Evolutionary conservation across 169 alveolate genomes (phyloP).

Genomic region (Cryptosporidium meleagridis): DNA sequence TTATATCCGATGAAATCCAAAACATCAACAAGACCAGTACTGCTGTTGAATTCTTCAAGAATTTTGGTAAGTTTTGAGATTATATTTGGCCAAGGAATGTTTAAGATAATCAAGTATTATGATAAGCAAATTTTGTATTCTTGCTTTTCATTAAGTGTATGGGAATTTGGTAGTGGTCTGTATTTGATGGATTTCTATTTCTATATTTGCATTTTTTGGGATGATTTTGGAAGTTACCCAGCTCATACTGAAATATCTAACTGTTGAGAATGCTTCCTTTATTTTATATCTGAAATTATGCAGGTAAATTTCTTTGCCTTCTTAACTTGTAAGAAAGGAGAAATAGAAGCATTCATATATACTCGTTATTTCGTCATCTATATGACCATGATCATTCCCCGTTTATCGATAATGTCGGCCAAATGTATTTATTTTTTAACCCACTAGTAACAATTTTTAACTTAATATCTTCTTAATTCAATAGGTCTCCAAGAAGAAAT

Average conservation of each 20-base stretch:
- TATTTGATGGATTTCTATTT: too few relatives aligned
- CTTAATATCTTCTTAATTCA: neutral
- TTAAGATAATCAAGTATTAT: neutral
- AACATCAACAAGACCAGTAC: slow-evolving; percentile 75
- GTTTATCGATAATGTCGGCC: neutral
- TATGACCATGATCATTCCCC: neutral
- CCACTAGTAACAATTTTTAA: neutral
- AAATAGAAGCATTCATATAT: neutral
- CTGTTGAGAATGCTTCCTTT: slow-evolving; percentile 73
- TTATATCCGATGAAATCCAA: slow-evolving; percentile 81
- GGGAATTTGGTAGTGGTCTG: too few relatives aligned
- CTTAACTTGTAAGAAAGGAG: neutral
- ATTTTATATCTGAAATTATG: slow-evolving; percentile 18
- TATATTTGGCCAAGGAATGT: neutral
- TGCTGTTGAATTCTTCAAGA: slow-evolving; percentile 68
- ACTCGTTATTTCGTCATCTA: too few relatives aligned
- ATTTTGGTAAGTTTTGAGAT: slow-evolving; percentile 63
- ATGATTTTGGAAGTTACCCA: slow-evolving; percentile 76
- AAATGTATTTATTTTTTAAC: neutral
- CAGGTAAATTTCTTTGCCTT: neutral
- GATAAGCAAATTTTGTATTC: too few relatives aligned
- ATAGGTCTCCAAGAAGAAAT: slow-evolving; percentile 68
- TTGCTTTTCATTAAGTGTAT: too few relatives aligned
- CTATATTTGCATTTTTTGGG: slow-evolving; percentile 19
- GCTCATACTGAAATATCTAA: slow-evolving; percentile 69